Percentiles rank a stretch among this genome's conserved stretches.
Conservation (phyloP, 176 grass and related monocot species). For the Cenchrus americanus region DNA sequence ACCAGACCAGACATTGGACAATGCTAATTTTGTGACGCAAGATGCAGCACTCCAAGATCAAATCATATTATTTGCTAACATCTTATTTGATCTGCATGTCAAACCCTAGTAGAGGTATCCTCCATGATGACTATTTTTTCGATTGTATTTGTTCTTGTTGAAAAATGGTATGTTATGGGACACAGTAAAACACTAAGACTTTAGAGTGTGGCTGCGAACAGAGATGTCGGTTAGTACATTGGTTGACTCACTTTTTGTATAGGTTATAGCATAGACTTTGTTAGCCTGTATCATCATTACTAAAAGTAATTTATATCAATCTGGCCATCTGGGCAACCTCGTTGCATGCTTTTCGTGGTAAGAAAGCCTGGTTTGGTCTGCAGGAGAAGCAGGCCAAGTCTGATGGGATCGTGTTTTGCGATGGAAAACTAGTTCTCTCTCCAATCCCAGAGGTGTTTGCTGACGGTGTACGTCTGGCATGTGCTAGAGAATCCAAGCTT, state of each 20-base stretch:
- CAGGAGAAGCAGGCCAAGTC: neutral
- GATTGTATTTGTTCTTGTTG: neutral
- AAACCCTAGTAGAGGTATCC: neutral
- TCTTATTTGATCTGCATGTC: neutral
- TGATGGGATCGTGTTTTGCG: neutral
- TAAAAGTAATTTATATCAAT: neutral
- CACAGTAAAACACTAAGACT: neutral
- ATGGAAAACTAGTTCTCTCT: neutral
- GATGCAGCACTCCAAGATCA: neutral
- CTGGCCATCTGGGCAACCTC: neutral
- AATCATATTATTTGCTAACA: neutral
- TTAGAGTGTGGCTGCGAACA: neutral
- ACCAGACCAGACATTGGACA: slow-evolving; percentile 1
- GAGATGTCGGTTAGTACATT: neutral
- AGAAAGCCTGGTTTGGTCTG: neutral
- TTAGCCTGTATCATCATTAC: slow-evolving; percentile 10
- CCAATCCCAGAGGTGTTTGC: slow-evolving; percentile 13
- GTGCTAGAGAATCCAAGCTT: slow-evolving; percentile 35
- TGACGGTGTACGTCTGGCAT: slow-evolving; percentile 26
- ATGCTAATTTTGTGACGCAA: neutral
- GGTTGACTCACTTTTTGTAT: slow-evolving; percentile 7
- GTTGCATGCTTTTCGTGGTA: neutral
- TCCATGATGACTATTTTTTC: slow-evolving; percentile 13
- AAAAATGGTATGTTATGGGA: slow-evolving; percentile 5
- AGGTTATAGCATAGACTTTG: slow-evolving; percentile 32